Base-by-base conservation (phyloP, 371 early-diverging fungal species). In the Phascolomyces articulosus region DNA sequence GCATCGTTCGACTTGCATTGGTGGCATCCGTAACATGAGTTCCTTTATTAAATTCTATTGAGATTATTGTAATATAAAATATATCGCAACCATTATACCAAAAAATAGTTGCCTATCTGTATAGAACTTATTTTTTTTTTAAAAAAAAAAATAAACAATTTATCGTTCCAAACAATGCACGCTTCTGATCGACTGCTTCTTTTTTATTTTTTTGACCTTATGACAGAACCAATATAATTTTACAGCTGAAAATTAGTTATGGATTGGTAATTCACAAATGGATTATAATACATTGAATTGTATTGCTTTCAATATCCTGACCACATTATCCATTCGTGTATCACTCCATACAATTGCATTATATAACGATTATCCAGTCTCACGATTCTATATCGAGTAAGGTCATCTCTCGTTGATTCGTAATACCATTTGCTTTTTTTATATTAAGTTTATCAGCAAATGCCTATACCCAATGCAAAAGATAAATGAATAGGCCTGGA, bases 351-450 rank as follows among this genome's bases (percentile, higher is more conserved):
- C 63, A 20, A 83, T 68, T 8, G 97, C 96, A 71, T 93, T 88
- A 66, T 90, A 85, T 24, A 97, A 77, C 0, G 93, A 90, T 69
- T 87, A 68, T 48, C 96, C 96, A 4, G 94, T 92, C 34, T 58
- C 72, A 44, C 70, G 77, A 79, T 96, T 93, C 95, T 95, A 97
- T 15, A 86, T 91, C n/a, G n/a, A n/a, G n/a, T 21, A 94, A 79
- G 2, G 92, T 87, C 10, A 96, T 96, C 72, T 97, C 97, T 66
- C 97, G 84, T 77, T 97, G 97, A 77, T 96, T 97, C 18, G 96
- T 96, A 58, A 97, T 88, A 20, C 97, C 97, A 29, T 96, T 82
- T 20, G 90, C 91, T 87, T 41, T 58, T 55, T 26, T 34, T 23
- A 55, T 57, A 16, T 13, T n/a, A n/a, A n/a, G n/a, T n/a, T n/a